These are phyloP conservation scores for Colletotrichum orbiculare DNA, from an alignment of 2,329 filamentous ascomycete species.

Conservation along the genomic window DNA sequence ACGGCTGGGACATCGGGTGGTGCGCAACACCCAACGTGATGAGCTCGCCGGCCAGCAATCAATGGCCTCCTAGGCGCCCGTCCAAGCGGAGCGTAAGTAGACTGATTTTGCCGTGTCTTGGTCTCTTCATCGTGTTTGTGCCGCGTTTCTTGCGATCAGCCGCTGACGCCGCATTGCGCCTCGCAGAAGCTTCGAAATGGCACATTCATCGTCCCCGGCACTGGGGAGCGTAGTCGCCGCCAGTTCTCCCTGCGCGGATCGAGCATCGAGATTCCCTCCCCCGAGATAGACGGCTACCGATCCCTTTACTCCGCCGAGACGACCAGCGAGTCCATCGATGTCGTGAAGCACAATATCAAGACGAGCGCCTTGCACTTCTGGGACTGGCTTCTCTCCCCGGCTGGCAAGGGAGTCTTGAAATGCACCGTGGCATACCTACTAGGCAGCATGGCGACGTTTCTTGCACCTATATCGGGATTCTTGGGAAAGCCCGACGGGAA, in stretches of 20 bases:
- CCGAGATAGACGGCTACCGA: slow-evolving; percentile 45
- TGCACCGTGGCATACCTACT: slow-evolving; percentile 91
- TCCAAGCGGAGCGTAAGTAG: slow-evolving; percentile 59
- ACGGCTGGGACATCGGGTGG: slow-evolving; percentile 31
- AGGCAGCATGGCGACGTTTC: slow-evolving; percentile 87
- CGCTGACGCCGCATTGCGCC: slow-evolving; percentile 19
- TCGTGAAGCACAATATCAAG: slow-evolving; percentile 50
- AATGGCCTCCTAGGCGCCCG: slow-evolving; percentile 55
- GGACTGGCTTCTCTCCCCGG: slow-evolving; percentile 75
- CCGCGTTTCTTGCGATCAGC: slow-evolving; percentile 6
- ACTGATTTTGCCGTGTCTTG: neutral
- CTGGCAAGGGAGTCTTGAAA: slow-evolving; percentile 85
- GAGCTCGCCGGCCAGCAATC: slow-evolving; percentile 36
- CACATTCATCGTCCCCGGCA: slow-evolving; percentile 87
- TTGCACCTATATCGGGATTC: slow-evolving; percentile 76
- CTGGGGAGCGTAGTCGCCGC: slow-evolving; percentile 84
- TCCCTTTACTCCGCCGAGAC: slow-evolving; percentile 50
- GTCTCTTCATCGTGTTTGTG: neutral
- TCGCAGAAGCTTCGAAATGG: slow-evolving; percentile 80
- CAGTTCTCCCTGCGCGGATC: slow-evolving; percentile 79
- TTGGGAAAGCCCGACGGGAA: slow-evolving; percentile 90
- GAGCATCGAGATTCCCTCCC: slow-evolving; percentile 45
- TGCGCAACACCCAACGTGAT: slow-evolving; percentile 36
- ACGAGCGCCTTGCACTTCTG: slow-evolving; percentile 55
- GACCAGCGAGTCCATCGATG: slow-evolving; percentile 48